phyloP scores from a whole-genome alignment of 2,329 filamentous ascomycete genomes.

The Venturia effusa region DNA sequence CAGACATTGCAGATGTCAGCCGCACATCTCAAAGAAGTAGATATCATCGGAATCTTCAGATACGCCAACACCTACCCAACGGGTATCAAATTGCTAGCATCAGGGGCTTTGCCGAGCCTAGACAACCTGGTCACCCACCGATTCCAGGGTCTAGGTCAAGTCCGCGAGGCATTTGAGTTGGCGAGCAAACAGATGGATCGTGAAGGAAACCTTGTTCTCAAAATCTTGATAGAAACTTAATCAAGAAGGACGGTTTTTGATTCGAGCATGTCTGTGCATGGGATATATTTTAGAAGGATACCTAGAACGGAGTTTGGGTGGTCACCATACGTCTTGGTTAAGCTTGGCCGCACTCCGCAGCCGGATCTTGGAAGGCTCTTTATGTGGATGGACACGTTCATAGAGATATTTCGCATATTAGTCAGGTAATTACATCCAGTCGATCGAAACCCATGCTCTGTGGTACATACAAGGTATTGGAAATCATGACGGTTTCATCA shows the following conservation, averaged over 20 bases:
- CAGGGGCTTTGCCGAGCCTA: slow-evolving; percentile 37
- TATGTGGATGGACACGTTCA: neutral
- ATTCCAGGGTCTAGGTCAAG: slow-evolving; percentile 34
- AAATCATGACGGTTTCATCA: too few relatives aligned
- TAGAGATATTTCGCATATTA: neutral
- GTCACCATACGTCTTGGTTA: neutral
- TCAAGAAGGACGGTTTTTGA: neutral
- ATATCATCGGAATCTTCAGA: slow-evolving; percentile 46
- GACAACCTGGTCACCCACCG: slow-evolving; percentile 45
- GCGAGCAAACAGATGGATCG: slow-evolving; percentile 41
- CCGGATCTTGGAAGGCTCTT: neutral
- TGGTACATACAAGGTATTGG: too few relatives aligned
- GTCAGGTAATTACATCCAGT: neutral
- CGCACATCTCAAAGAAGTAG: slow-evolving; percentile 44
- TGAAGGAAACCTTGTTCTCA: slow-evolving; percentile 40
- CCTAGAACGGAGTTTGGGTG: neutral
- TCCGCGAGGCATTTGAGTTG: slow-evolving; percentile 40
- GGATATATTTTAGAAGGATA: neutral
- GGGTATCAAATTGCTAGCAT: slow-evolving; percentile 42
- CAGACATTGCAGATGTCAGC: slow-evolving; percentile 44
- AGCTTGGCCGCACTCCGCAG: neutral
- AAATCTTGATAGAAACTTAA: slow-evolving; percentile 34
- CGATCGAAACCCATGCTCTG: too few relatives aligned
- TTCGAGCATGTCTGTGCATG: neutral
- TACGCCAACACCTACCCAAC: slow-evolving; percentile 45